Percentiles rank a stretch among this genome's conserved stretches.
These are phyloP conservation scores for Pseudopithomyces maydicus DNA, from an alignment of 2,329 filamentous ascomycete species.

Conservation along the genomic window DNA sequence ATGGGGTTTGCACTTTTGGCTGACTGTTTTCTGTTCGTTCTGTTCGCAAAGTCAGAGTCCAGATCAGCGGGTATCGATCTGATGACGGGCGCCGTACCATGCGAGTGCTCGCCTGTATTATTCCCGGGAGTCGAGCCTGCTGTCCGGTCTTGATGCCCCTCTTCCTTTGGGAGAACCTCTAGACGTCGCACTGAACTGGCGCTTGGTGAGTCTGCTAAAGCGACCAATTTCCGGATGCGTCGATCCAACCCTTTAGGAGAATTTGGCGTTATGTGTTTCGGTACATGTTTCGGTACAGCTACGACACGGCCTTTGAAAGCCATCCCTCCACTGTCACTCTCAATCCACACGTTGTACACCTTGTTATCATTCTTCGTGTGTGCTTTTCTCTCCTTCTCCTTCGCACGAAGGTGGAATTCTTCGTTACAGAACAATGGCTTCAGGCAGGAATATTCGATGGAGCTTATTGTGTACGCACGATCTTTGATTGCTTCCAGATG, in stretches of 20 bases:
- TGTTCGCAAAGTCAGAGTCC: neutral
- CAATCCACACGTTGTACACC: slow-evolving; percentile 47
- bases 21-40: neutral
- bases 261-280: no score
- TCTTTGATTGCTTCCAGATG: slow-evolving; percentile 48
- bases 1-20: neutral
- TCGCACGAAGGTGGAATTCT: slow-evolving; percentile 71
- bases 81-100: neutral
- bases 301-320: slow-evolving; percentile 51
- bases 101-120: neutral
- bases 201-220: no score
- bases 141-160: no score
- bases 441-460: slow-evolving; percentile 79
- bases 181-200: no score
- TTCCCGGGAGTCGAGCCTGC: neutral
- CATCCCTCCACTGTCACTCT: slow-evolving; percentile 48
- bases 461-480: slow-evolving; percentile 50
- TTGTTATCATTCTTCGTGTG: slow-evolving; percentile 7
- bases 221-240: no score
- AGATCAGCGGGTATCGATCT: neutral
- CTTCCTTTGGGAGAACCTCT: no score
- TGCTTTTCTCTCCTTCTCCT: slow-evolving; percentile 45
- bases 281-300: no score
- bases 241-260: no score
- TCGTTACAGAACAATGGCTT: slow-evolving; percentile 80